Base-by-base conservation (phyloP, 2,329 filamentous ascomycete genomes). In the Alternaria angustiovoidea region DNA sequence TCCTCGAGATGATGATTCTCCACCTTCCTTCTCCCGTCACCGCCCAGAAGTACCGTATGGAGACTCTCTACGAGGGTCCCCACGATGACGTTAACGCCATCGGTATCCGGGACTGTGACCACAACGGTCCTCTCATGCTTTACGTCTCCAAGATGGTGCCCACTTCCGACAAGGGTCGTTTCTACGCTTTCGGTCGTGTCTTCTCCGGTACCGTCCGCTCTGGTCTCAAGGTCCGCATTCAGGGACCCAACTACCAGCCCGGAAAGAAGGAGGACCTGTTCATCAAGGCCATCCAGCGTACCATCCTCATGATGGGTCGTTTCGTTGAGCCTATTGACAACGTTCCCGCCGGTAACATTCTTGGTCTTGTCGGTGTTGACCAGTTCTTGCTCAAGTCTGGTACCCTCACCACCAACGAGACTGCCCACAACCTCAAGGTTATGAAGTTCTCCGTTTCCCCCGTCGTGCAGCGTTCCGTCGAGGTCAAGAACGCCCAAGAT, bases 81-180 rank as follows among this genome's bases (percentile, higher is more conserved):
- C 79, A 85, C 62, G 95, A 99, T 81, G 95, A 99, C 77, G 91
- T 93, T 83, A 89, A 90, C 76, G 94, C 91, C 86, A 91, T 97
- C 81, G 93, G 90, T 88, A 97, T 99, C 88, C 94, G 94, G 78
- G 93, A 98, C 88, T 98, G 95, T 83, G 93, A 99, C 83, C 88
- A 94, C 84, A 96, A 97, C 87, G 95, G 88, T 82, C 92, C 94
- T 78, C 95, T 99, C 84, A 99, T 99, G 95, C 88, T 98, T 75
- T 99, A 99, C 91, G 94, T 99, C 83, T 99, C 95, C 83, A 99
- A 99, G 93, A 99, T 99, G 95, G 95, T 99, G 80, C 95, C 95
- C 78, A 99, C 95, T 75, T 96, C 93, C 77, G 95, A 99, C 81
- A 98, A 97, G 91, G 95, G 95, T 84, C 94, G 95, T 86, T 99